Conservation (phyloP, 306 rosid genomes). For the Parietaria judaica region DNA sequence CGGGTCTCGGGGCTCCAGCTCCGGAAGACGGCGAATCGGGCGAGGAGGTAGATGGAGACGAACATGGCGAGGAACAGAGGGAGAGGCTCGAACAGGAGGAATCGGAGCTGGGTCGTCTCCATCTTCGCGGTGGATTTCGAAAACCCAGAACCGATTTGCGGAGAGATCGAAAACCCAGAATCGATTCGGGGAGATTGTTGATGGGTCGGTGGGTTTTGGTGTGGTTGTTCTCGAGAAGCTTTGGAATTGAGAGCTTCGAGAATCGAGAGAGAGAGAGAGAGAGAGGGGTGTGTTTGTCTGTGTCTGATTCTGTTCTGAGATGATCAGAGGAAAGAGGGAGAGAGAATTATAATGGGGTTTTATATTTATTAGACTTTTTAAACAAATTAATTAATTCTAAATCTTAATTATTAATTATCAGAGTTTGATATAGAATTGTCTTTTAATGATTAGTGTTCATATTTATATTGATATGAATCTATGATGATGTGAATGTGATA, state of each 20-base stretch:
- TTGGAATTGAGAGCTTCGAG: not conserved
- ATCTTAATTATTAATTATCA: no score
- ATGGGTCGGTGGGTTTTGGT: not conserved
- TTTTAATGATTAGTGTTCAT: no score
- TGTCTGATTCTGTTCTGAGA: no score
- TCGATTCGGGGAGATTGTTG: not conserved
- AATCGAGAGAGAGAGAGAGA: not conserved
- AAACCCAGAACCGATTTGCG: not conserved
- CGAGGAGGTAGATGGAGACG: constrained; percentile 39
- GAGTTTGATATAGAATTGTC: no score
- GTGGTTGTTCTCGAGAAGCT: not conserved
- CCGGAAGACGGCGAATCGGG: constrained; percentile 55
- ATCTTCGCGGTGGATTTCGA: not conserved
- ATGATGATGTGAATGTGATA: no score
- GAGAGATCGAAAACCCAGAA: constrained; percentile 2
- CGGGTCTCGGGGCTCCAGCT: constrained; percentile 65
- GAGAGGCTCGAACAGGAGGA: constrained; percentile 16
- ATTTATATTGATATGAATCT: no score
- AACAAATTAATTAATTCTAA: no score
- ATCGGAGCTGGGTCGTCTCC: constrained; percentile 14
- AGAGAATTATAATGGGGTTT: no score
- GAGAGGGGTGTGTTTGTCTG: not conserved
- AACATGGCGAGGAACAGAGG: constrained; percentile 46
- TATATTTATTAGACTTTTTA: no score
- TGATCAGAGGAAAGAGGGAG: no score